Evolutionary conservation across 805 yeast genomes (phyloP).

Genomic region (Scheffersomyces spartinae): DNA sequence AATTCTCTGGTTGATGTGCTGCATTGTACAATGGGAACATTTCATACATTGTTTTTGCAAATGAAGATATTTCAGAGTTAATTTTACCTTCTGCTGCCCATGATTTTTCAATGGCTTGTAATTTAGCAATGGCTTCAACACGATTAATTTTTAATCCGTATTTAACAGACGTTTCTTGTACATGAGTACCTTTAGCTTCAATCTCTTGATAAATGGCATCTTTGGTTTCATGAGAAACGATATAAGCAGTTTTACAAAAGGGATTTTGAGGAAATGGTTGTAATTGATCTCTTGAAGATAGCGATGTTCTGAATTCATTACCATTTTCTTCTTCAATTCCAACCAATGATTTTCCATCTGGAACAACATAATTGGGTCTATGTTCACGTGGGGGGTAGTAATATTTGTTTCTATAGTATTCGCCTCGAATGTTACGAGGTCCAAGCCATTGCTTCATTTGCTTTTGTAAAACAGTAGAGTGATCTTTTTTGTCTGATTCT

Average conservation of each 20-base stretch:
- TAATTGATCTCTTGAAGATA: constrained; percentile 14
- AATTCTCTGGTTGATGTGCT: constrained; percentile 45
- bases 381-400: constrained; percentile 56
- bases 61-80: constrained; percentile 42
- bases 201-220: constrained; percentile 47
- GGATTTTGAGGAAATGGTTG: constrained; percentile 79
- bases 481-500: constrained; percentile 33
- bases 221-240: constrained; percentile 50
- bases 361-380: constrained; percentile 60
- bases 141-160: constrained; percentile 77
- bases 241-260: constrained; percentile 54
- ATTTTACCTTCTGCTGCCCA: constrained; percentile 46
- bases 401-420: constrained; percentile 67
- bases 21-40: constrained; percentile 67
- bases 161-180: constrained; percentile 67
- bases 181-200: constrained; percentile 37
- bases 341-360: constrained; percentile 29
- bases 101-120: constrained; percentile 52
- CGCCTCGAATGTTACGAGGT: constrained; percentile 74
- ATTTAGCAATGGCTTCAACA: constrained; percentile 74
- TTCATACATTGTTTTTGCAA: constrained; percentile 53
- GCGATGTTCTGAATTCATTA: constrained; percentile 12
- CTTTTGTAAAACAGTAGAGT: constrained; percentile 43
- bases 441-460: constrained; percentile 71
- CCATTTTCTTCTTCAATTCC: constrained; percentile 5